Evolutionary conservation across 345 rosid species (phyloP).

Genomic region (Streptanthus diversifolius): DNA sequence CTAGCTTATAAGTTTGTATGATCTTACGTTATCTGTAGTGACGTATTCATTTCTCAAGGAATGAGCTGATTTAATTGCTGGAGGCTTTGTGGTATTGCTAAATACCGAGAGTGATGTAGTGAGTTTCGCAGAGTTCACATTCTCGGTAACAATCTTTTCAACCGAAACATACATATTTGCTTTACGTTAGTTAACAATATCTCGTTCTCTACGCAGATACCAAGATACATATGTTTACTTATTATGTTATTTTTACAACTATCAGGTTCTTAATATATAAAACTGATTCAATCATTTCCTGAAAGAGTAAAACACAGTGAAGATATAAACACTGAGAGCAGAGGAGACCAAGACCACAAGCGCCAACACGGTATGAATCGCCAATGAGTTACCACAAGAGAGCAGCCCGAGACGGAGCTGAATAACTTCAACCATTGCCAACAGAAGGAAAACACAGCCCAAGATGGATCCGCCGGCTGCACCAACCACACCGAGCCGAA

Average conservation of each 20-base stretch:
- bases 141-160: neutral
- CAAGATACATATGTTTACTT: neutral
- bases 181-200: neutral
- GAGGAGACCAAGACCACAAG: conserved; percentile 34
- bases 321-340: conserved; percentile 29
- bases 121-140: neutral
- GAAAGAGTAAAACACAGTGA: conserved; percentile 35
- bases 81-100: neutral
- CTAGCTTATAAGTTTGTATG: neutral
- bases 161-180: neutral
- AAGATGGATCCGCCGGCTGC: conserved; percentile 29
- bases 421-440: conserved; percentile 31
- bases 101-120: too few species aligned
- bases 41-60: neutral
- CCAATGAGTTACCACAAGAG: conserved; percentile 22
- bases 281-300: conserved; percentile 17
- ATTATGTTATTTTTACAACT: neutral
- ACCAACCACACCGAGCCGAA: conserved; percentile 33
- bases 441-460: conserved; percentile 27
- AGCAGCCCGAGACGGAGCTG: conserved; percentile 31
- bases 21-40: neutral
- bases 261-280: neutral
- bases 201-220: neutral
- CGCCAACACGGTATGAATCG: conserved; percentile 23
- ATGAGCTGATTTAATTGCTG: neutral